Conservation (phyloP, 2,329 filamentous ascomycete genomes). For the Teratosphaeria gauchensis region DNA sequence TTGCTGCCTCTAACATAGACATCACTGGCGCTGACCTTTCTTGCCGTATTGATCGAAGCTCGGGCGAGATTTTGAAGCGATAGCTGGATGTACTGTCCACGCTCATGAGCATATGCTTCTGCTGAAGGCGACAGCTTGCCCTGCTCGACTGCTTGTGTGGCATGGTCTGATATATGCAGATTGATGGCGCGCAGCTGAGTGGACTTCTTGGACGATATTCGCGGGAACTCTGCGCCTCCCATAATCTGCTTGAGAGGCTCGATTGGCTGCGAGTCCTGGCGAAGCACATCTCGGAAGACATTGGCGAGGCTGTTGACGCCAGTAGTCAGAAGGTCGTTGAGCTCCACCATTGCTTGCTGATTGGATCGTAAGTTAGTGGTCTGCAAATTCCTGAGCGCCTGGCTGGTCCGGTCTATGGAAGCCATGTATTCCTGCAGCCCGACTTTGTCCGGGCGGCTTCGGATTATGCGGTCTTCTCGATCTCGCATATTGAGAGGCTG, state of each 20-base stretch:
- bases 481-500: slow-evolving; percentile 89
- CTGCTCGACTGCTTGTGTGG: slow-evolving; percentile 15
- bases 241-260: slow-evolving; percentile 90
- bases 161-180: slow-evolving; percentile 31
- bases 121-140: slow-evolving; percentile 47
- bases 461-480: slow-evolving; percentile 83
- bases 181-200: slow-evolving; percentile 72
- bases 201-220: slow-evolving; percentile 65
- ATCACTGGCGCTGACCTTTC: slow-evolving; percentile 61
- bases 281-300: slow-evolving; percentile 69
- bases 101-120: slow-evolving; percentile 74
- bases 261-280: slow-evolving; percentile 67
- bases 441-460: slow-evolving; percentile 63
- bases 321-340: slow-evolving; percentile 64
- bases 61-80: slow-evolving; percentile 79
- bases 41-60: slow-evolving; percentile 71
- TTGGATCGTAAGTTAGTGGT: slow-evolving; percentile 87
- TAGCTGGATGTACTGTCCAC: slow-evolving; percentile 74
- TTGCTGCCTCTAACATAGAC: slow-evolving; percentile 84
- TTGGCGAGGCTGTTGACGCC: slow-evolving; percentile 77
- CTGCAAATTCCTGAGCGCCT: slow-evolving; percentile 74
- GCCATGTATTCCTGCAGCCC: slow-evolving; percentile 78
- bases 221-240: slow-evolving; percentile 67
- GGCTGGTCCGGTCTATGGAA: slow-evolving; percentile 80
- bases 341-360: slow-evolving; percentile 74